Base-by-base conservation (phyloP, 1,284 basidiomycete genomes). In the Cutaneotrichosporon dermatis region DNA sequence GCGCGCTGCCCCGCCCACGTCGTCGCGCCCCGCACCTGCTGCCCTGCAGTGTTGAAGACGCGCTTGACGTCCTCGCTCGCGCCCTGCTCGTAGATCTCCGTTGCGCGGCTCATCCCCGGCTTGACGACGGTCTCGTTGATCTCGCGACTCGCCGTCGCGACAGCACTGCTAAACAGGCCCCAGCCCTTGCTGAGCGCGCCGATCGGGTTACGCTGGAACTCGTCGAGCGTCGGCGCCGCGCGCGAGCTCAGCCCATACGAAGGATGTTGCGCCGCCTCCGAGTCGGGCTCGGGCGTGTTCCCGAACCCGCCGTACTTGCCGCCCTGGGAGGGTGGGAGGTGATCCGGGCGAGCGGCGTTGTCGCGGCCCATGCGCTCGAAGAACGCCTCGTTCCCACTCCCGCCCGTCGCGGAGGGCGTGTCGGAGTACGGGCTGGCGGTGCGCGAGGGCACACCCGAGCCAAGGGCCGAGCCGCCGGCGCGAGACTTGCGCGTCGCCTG, bases 281-380 rank as follows among this genome's bases (percentile, higher is more conserved):
- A 34, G 56, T 63, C 54, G 6, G 66, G 67, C 12, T 64, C 60
- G 11, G 74, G 75, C 4, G 73, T 65, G 3, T 72, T 75, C 15
- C 78, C 78, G 54, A 79, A 79, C 1, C 78, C 78, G 11, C 61
- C 63, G 60, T 79, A 79, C 60, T 66, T 67, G 6, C 78, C 76
- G 4, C 77, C 78, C 65, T 79, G 77, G 33, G 71, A 74, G 4
- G 78, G 78, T 10, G 75, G 76, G 0, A 79, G 65, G 59, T 77
- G 57, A 8, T 73, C 76, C 2, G 72, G 69, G 15, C 78, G 67
- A 34, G 52, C 42, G 1, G 72, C 65, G 59, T 79, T 79, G 58
- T 66, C 66, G 42, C 62, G 66, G 0, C 78, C 78, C 61, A 79
- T 64, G 1, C 73, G 63, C 54, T 76, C 76, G 48, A 79, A 79